phyloP scores from a whole-genome alignment of 352 stramenopile species.

The Peronospora destructor region DNA sequence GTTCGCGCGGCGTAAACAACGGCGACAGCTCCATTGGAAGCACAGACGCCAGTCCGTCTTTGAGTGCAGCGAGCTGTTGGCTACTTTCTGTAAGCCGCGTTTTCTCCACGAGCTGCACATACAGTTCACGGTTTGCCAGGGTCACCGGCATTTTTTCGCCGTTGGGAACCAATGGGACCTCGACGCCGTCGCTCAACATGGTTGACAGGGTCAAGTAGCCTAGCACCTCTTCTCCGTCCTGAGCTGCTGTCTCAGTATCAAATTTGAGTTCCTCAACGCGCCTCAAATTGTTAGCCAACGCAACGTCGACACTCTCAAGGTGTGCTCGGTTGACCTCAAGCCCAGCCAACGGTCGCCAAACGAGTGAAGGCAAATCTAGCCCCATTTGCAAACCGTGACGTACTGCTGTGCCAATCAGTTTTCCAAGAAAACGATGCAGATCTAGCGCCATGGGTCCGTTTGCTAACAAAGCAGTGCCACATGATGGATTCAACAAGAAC shows the following conservation, averaged over 20 bases:
- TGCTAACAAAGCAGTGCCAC: conserved; percentile 69
- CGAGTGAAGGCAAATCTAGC: conserved; percentile 81
- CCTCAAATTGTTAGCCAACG: conserved; percentile 57
- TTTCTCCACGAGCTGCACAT: conserved; percentile 62
- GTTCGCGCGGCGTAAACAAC: conserved; percentile 93
- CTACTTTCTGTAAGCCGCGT: conserved; percentile 72
- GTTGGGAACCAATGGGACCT: conserved; percentile 58
- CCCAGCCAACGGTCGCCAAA: conserved; percentile 81
- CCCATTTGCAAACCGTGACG: conserved; percentile 93
- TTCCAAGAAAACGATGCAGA: conserved; percentile 92
- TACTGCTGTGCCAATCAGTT: conserved; percentile 92
- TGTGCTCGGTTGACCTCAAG: conserved; percentile 70
- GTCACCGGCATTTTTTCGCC: conserved; percentile 69
- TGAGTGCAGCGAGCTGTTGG: conserved; percentile 69
- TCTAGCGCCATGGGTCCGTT: conserved; percentile 89
- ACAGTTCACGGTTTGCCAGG: conserved; percentile 46
- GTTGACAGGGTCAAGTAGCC: conserved; percentile 75
- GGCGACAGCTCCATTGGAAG: conserved; percentile 94
- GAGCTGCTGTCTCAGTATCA: conserved; percentile 17
- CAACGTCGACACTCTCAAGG: conserved; percentile 76
- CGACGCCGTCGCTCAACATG: conserved; percentile 70
- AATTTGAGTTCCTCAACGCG: conserved; percentile 51
- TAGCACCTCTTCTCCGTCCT: conserved; percentile 43
- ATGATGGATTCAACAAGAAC: conserved; percentile 86
- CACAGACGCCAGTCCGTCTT: conserved; percentile 88